These are phyloP conservation scores for Alternaria novae-zelandiae DNA, from an alignment of 2,329 filamentous ascomycete genomes.

Conservation along the genomic window DNA sequence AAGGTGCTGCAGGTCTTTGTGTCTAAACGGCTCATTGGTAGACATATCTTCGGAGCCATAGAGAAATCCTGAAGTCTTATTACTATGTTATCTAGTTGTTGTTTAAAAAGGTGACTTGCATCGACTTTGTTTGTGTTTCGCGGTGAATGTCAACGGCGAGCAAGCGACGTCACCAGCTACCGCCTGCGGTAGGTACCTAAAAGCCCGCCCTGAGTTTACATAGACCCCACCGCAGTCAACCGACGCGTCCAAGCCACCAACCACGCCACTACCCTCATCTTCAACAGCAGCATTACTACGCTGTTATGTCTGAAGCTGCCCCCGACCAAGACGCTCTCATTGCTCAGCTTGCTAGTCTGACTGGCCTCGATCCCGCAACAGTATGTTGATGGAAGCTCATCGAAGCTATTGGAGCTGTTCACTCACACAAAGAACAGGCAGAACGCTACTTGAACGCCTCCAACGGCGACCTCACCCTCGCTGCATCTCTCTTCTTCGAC, in stretches of 20 bases:
- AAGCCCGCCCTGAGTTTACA: not conserved
- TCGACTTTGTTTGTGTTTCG: not conserved
- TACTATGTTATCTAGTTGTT: not conserved
- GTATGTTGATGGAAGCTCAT: conserved; percentile 38
- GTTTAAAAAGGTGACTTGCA: not conserved
- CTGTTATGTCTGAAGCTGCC: conserved; percentile 42
- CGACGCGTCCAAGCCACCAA: conserved; percentile 12
- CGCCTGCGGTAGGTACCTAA: not conserved
- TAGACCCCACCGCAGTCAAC: conserved; percentile 8
- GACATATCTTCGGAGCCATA: not conserved
- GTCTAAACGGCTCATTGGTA: not conserved
- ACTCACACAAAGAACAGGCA: conserved; percentile 47
- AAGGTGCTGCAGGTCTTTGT: not conserved
- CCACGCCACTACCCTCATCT: conserved; percentile 3
- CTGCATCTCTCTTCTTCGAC: conserved; percentile 54
- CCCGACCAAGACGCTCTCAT: conserved; percentile 44
- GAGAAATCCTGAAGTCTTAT: not conserved
- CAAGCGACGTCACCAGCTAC: conserved; percentile 13
- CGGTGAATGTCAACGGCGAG: not conserved
- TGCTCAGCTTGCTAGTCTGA: conserved; percentile 44
- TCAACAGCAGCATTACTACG: not conserved
- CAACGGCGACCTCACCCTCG: conserved; percentile 56
- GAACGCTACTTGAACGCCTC: conserved; percentile 52
- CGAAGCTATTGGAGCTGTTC: conserved; percentile 28
- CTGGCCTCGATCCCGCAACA: conserved; percentile 42